Evolutionary conservation across 257 asterid genomes (phyloP).

Genomic region (Solanum acaule): DNA sequence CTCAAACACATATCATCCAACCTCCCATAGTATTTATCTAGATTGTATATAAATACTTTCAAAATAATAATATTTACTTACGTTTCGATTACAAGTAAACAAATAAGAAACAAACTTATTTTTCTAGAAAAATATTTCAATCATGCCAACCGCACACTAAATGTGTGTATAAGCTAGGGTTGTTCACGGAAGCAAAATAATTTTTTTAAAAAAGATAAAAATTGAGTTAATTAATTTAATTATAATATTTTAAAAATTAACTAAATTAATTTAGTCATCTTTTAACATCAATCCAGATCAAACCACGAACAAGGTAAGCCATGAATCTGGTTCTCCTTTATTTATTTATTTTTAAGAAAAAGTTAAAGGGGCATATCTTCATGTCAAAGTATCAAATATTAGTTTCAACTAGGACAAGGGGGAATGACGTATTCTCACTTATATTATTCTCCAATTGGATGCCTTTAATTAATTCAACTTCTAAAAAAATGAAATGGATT

Average conservation of each 20-base stretch:
- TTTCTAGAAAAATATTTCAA: background rate
- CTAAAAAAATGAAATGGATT: constrained; percentile 12
- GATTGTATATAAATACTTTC: background rate
- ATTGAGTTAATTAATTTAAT: background rate
- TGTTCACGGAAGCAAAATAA: background rate
- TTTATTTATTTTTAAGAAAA: background rate
- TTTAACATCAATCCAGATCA: background rate
- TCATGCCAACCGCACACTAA: background rate
- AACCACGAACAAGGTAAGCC: too few relatives aligned
- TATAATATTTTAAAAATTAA: background rate
- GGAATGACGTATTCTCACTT: constrained; percentile 5
- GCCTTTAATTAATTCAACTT: background rate
- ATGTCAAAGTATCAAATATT: background rate
- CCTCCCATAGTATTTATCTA: background rate
- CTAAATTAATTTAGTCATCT: too few relatives aligned
- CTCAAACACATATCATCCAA: background rate
- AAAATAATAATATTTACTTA: too few relatives aligned
- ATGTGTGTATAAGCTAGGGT: background rate
- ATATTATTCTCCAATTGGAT: background rate
- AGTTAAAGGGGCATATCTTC: background rate
- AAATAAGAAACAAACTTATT: background rate
- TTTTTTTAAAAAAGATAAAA: too few relatives aligned
- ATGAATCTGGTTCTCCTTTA: background rate
- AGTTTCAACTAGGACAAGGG: background rate
- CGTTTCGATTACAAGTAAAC: background rate